Evolutionary conservation across 176 grass and related monocot species (phyloP).

Genomic region (bread wheat (Triticum aestivum)): DNA sequence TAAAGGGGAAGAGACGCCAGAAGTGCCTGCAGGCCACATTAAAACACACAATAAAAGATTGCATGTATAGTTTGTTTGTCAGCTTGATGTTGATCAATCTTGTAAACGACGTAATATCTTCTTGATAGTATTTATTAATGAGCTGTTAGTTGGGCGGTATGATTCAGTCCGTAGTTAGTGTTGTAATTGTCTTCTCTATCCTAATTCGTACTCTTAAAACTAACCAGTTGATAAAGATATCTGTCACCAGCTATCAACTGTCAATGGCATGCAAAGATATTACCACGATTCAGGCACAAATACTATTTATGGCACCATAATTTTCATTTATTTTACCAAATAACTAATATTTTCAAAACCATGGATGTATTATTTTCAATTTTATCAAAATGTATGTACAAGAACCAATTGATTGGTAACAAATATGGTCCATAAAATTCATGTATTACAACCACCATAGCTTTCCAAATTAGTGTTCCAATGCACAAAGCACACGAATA

Average conservation of each 20-base stretch:
- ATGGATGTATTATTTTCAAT: neutral
- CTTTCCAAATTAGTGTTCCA: neutral
- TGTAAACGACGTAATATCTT: neutral
- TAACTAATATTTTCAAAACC: neutral
- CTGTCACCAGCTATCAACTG: neutral
- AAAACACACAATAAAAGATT: neutral
- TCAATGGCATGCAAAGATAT: neutral
- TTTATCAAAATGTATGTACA: neutral
- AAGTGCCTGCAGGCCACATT: neutral
- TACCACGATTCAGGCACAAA: neutral
- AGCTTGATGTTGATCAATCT: constrained; percentile 4
- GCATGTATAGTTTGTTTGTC: neutral
- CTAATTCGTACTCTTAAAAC: neutral
- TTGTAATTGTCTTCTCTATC: neutral
- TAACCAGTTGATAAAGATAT: neutral
- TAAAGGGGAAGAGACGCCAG: neutral
- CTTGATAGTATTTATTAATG: neutral
- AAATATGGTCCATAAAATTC: neutral
- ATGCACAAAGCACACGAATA: neutral
- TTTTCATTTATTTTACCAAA: neutral
- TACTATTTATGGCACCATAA: neutral
- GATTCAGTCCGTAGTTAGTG: neutral
- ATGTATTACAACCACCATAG: neutral
- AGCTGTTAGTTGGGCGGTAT: neutral
- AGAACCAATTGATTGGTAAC: neutral